phyloP scores from a whole-genome alignment of 2,329 filamentous ascomycete genomes.

The Coniochaeta sp. region DNA sequence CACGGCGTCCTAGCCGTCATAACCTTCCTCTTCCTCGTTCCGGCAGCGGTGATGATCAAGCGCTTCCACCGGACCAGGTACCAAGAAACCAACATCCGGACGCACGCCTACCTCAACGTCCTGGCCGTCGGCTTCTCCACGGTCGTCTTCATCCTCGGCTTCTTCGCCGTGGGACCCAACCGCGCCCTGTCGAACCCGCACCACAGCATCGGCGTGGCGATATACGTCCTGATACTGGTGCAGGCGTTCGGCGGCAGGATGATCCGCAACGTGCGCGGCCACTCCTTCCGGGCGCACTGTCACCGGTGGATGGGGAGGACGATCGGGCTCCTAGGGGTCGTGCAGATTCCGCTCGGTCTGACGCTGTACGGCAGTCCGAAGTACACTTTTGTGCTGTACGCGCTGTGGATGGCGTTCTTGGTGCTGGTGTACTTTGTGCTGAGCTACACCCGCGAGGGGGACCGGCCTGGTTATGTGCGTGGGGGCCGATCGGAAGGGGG shows the following conservation, averaged over 20 bases:
- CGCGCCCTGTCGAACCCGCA: conserved; percentile 73
- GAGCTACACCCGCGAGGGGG: conserved; percentile 52
- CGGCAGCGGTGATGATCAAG: conserved; percentile 64
- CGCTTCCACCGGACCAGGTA: conserved; percentile 55
- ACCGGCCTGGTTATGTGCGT: conserved; percentile 38
- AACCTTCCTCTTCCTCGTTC: conserved; percentile 67
- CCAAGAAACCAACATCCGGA: conserved; percentile 54
- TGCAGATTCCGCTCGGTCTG: conserved; percentile 81
- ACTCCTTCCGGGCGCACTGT: conserved; percentile 51
- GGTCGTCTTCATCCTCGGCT: conserved; percentile 67
- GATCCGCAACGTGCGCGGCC: conserved; percentile 44
- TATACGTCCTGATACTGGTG: conserved; percentile 65
- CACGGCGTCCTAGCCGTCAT: conserved; percentile 67
- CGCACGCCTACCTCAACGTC: conserved; percentile 69
- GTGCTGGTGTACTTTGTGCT: conserved; percentile 73
- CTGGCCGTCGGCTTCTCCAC: conserved; percentile 60
- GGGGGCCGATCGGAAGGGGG: conserved; percentile 49
- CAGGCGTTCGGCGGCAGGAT: conserved; percentile 64
- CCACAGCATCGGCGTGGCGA: conserved; percentile 73
- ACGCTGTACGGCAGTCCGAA: conserved; percentile 88
- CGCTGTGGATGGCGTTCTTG: conserved; percentile 68
- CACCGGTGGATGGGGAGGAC: conserved; percentile 83
- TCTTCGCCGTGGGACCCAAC: conserved; percentile 67
- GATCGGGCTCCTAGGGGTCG: conserved; percentile 73
- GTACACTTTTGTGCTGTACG: conserved; percentile 76